phyloP scores from a whole-genome alignment of 208 protist genomes.

The Novymonas esmeraldas region DNA sequence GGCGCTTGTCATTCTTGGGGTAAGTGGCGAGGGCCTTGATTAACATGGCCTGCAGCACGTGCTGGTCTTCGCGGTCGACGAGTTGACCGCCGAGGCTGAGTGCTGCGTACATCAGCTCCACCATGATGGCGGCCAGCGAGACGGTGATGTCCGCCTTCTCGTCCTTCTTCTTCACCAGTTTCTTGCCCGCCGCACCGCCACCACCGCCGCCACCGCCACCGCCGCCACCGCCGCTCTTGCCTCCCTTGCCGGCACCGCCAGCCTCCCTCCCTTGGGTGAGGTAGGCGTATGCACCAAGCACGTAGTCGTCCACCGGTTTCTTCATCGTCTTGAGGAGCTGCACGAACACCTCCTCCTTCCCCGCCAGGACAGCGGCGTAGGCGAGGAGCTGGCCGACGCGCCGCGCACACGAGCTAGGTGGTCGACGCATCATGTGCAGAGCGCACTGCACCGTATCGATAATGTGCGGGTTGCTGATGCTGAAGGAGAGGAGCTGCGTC shows the following conservation, averaged over 20 bases:
- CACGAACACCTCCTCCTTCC: conserved; percentile 82
- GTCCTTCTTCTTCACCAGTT: conserved; percentile 38
- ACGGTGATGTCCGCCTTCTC: conserved; percentile 69
- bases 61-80: conserved; percentile 87
- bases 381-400: conserved; percentile 84
- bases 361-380: conserved; percentile 72
- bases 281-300: conserved; percentile 82
- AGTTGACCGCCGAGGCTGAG: conserved; percentile 88
- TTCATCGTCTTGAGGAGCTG: conserved; percentile 92
- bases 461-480: conserved; percentile 77
- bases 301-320: conserved; percentile 86
- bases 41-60: conserved; percentile 79
- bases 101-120: conserved; percentile 88
- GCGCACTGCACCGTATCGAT: conserved; percentile 90
- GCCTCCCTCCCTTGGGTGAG: conserved; percentile 53
- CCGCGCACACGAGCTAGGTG: conserved; percentile 61
- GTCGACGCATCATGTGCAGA: conserved; percentile 86
- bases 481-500: conserved; percentile 70
- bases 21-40: conserved; percentile 73
- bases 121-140: conserved; percentile 78
- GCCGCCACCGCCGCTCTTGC: neutral
- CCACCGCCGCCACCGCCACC: conserved; percentile 5
- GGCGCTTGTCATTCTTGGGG: conserved; percentile 79
- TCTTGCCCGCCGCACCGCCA: conserved; percentile 30
- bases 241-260: neutral